Evolutionary conservation across 495 filamentous ascomycete genomes (phyloP).

Genomic region (Penicillium daleae): DNA sequence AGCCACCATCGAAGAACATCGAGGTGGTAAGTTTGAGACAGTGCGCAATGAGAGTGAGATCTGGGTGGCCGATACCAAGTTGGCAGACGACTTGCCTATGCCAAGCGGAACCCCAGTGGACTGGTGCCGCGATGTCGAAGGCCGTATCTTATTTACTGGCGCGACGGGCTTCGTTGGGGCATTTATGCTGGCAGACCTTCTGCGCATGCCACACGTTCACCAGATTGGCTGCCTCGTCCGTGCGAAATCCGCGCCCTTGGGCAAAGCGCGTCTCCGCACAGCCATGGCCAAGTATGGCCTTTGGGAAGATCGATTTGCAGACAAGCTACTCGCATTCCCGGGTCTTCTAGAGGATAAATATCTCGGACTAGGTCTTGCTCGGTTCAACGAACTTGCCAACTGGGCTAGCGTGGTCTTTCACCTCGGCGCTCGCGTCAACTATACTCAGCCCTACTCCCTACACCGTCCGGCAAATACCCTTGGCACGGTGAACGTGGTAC

Average conservation of each 20-base stretch:
- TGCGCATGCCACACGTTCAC: conserved; percentile 8
- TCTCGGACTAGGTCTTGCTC: conserved; percentile 4
- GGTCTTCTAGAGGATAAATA: conserved; percentile 16
- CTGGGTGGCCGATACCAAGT: conserved; percentile 14
- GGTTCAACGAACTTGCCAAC: conserved; percentile 21
- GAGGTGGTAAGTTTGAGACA: not conserved
- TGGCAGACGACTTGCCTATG: conserved; percentile 10
- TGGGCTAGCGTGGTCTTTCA: conserved; percentile 30
- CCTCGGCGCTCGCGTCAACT: conserved; percentile 25
- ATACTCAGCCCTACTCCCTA: conserved; percentile 24
- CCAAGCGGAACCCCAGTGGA: conserved; percentile 2
- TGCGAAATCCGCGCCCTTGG: not conserved
- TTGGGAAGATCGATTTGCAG: conserved; percentile 14
- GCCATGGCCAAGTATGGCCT: conserved; percentile 15
- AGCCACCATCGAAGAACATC: not conserved
- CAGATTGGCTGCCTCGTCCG: conserved; percentile 13
- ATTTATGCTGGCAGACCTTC: conserved; percentile 17
- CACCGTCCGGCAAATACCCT: conserved; percentile 23
- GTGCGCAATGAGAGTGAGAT: conserved; percentile 10
- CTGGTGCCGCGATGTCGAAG: conserved; percentile 21
- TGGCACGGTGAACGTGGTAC: conserved; percentile 22
- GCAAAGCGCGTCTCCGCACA: conserved; percentile 6
- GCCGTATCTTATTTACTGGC: conserved; percentile 68
- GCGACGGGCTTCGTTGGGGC: conserved; percentile 81
- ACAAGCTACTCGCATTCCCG: conserved; percentile 16